Evolutionary conservation across 345 rosid species (phyloP), one percentile per base, ranked within the genome.

Genomic region (Bruguiera sexangula): DNA sequence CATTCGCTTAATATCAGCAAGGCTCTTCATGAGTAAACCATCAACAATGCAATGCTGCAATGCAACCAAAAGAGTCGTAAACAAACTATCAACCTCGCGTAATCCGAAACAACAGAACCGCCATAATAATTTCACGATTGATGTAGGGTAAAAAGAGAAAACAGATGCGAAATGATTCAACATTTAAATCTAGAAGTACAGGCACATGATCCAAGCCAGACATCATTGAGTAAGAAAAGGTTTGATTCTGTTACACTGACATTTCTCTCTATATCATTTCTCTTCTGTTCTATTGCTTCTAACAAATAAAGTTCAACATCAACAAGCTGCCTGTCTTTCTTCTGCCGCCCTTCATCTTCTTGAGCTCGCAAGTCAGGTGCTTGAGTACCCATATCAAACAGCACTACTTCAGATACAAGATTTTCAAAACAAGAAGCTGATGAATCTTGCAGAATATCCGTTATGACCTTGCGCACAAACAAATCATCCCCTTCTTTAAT

Each of bases 251-350:
- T 21, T 26, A n/a, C 13, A 56, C 27, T 24, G 10, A 56, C 60
- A 18, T 56, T 10, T 19, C 13, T 62, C n/a, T 8, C 29, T 2
- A 62, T 8, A 21, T 37, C 22, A 15, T 34, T 21, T 37, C 26
- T 62, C 65, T 21, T n/a, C 65, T 8, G 21, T 26, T 21, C n/a
- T 36, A 62, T n/a, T 62, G 65, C 65, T 34, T n/a, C 20, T 21
- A 18, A 10, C 50, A 62, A 51, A 22, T 13, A n/a, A n/a, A 19
- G 15, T 34, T 62, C 65, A 32, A 4, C 51, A 6, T 39, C 48
- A 39, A 6, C 13, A 57, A 21, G 27, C 30, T n/a, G n/a, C 26
- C 37, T 34, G 13, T 36, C 65, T 62, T 36, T 21, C 48, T 5
- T 62, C 26, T 26, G 26, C 16, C 7, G 32, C 52, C 8, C 65